Base-by-base conservation (phyloP, 352 stramenopile genomes). In the Pythium guiyangense region DNA sequence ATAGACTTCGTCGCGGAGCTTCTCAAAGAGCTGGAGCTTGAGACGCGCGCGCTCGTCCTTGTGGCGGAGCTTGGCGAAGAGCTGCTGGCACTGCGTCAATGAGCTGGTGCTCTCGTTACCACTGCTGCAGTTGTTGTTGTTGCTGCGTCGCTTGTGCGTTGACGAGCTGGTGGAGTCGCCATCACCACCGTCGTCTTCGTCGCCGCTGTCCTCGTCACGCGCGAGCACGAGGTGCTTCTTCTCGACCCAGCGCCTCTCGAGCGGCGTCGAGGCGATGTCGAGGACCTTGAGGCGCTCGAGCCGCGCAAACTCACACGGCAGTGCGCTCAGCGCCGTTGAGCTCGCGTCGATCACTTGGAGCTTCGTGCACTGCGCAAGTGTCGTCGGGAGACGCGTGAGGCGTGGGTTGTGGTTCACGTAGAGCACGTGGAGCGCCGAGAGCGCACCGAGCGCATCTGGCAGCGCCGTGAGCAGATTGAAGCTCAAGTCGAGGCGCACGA, bases 321-420 rank as follows among this genome's bases (percentile, higher is more conserved):
- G 59, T 40, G 71, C 67, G 1, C 55, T 20, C 6, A 97, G 60
- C 25, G 65, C 67, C n/a, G 90, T 94, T 11, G 59, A 60, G 27
- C 84, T 88, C 26, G 74, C 69, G 50, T 96, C 89, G 6, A 96
- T 49, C 17, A 94, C 75, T 39, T 77, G 69, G 4, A 96, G 76
- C 15, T 83, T 72, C 3, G 52, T 44, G 57, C 86, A 97, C 25
- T 82, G 59, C 17, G 72, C 64, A 15, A 96, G 67, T 31, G 86
- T 51, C 3, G 59, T 34, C 3, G 86, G 85, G 4, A 97, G 49
- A 0, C 45, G 42, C 22, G 56, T 47, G 3, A 97, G 75, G 8
- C 64, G 59, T 6, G 82, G 85, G 52, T 97, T 97, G 53, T 92
- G 71, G 58, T 92, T 94, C 29, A 96, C 60, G 69, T 85, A 96